phyloP scores from a whole-genome alignment of 257 asterid species.

The Echium plantagineum region DNA sequence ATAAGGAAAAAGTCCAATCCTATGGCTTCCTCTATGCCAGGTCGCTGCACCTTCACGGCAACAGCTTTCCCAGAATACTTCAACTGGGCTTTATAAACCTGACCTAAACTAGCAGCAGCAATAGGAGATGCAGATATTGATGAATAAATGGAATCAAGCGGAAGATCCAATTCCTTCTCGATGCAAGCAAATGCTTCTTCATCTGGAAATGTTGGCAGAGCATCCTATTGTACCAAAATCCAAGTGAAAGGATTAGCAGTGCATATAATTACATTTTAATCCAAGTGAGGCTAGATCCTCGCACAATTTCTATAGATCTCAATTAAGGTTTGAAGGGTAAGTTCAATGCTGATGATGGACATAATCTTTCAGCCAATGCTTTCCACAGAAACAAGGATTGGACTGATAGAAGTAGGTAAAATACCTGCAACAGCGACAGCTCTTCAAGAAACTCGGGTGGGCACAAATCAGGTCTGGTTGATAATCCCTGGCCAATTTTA shows the following conservation, averaged over 20 bases:
- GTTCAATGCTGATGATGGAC: not conserved
- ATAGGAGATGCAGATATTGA: constrained; percentile 86
- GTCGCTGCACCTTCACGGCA: constrained; percentile 98
- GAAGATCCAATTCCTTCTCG: constrained; percentile 72
- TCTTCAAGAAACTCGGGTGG: constrained; percentile 82
- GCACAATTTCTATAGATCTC: not conserved
- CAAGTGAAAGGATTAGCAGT: not conserved
- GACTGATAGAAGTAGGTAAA: not conserved
- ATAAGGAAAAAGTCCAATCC: constrained; percentile 87
- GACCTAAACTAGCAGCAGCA: constrained; percentile 99
- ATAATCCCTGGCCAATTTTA: constrained; percentile 94
- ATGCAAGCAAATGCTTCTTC: constrained; percentile 87
- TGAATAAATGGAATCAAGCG: constrained; percentile 69
- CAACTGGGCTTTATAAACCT: constrained; percentile 89
- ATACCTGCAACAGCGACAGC: constrained; percentile 80
- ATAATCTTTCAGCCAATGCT: too few relatives aligned
- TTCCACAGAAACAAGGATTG: not conserved
- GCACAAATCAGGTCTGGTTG: constrained; percentile 94
- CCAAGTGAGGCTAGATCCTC: not conserved
- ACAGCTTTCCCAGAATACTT: constrained; percentile 78
- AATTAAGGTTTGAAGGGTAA: too few relatives aligned
- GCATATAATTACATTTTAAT: too few relatives aligned
- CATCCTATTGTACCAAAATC: constrained; percentile 48
- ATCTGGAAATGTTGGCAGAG: constrained; percentile 98
- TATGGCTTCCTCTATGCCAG: constrained; percentile 89